A percentile compares a stretch with the other conserved stretches of the same genome.
Evolutionary conservation across 140 eudicot genomes (phyloP).

Genomic region (Erigeron philadelphicus): DNA sequence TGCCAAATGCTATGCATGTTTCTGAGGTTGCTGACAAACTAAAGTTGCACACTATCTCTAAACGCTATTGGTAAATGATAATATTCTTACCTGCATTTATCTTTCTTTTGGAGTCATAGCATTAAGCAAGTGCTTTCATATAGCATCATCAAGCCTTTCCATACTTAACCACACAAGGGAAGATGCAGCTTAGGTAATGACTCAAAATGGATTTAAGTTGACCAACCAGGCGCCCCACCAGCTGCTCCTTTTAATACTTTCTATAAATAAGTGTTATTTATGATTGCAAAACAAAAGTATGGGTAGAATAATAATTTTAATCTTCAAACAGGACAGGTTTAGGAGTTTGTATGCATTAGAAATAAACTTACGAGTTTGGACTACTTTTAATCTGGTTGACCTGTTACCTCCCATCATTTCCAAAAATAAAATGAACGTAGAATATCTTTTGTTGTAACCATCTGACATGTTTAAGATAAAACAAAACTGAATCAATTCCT

Average conservation of each 20-base stretch:
- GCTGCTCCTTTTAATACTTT: background rate
- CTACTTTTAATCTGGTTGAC: background rate
- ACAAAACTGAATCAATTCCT: background rate
- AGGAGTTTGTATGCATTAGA: background rate
- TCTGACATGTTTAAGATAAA: too few species aligned
- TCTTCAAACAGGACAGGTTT: background rate
- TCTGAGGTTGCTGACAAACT: conserved; percentile 38
- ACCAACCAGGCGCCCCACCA: background rate
- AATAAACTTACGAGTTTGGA: background rate
- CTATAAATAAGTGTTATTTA: background rate
- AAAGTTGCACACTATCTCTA: conserved; percentile 25
- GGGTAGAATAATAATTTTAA: background rate
- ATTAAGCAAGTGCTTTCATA: background rate
- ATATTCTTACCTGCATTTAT: background rate
- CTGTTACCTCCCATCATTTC: too few species aligned
- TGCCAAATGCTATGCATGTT: conserved; percentile 35
- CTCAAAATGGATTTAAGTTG: background rate
- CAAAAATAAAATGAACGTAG: too few species aligned
- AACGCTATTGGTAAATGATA: conserved; percentile 26
- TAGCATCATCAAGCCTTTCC: background rate
- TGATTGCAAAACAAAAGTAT: background rate
- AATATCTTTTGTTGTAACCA: background rate
- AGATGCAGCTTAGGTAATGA: background rate
- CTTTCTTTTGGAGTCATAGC: background rate
- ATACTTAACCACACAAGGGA: background rate